phyloP scores from a whole-genome alignment of 2,329 filamentous ascomycete species.

The Achaetomium macrosporum region DNA sequence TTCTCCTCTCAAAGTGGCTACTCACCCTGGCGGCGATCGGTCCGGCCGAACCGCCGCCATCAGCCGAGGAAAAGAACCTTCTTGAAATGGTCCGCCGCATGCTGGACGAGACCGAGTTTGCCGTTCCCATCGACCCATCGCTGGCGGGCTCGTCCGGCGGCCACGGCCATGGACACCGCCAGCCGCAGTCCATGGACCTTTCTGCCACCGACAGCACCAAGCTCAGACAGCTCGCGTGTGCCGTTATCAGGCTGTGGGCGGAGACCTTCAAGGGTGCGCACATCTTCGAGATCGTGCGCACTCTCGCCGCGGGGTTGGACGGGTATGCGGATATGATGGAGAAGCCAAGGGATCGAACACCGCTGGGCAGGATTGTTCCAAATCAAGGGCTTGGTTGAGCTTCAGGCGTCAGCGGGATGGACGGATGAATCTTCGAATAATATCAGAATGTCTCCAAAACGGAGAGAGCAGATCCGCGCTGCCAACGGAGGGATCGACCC shows the following conservation, averaged over 20 bases:
- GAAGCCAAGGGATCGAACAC: slow-evolving; percentile 46
- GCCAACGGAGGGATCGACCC: too few relatives aligned
- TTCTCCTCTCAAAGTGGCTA: slow-evolving; percentile 56
- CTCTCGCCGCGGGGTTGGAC: slow-evolving; percentile 52
- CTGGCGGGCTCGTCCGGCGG: slow-evolving; percentile 35
- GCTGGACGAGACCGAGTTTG: slow-evolving; percentile 58
- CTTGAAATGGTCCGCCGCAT: slow-evolving; percentile 52
- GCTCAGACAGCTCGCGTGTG: slow-evolving; percentile 50
- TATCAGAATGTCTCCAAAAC: not conserved
- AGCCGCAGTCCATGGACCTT: slow-evolving; percentile 36
- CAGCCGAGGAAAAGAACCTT: slow-evolving; percentile 48
- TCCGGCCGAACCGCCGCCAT: slow-evolving; percentile 43
- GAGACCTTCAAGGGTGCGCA: slow-evolving; percentile 57
- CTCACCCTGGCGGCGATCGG: slow-evolving; percentile 49
- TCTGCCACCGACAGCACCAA: slow-evolving; percentile 43
- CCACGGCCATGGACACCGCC: slow-evolving; percentile 29
- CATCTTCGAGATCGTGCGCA: slow-evolving; percentile 54
- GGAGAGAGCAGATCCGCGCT: not conserved
- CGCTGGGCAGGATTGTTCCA: slow-evolving; percentile 29
- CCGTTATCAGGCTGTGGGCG: slow-evolving; percentile 55
- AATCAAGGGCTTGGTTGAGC: slow-evolving; percentile 21
- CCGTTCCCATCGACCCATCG: slow-evolving; percentile 53
- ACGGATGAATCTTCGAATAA: not conserved
- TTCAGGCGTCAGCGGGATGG: not conserved
- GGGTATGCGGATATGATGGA: slow-evolving; percentile 52